Base-by-base conservation (phyloP, 768 basidiomycete species). In the Lentinula aciculospora region DNA sequence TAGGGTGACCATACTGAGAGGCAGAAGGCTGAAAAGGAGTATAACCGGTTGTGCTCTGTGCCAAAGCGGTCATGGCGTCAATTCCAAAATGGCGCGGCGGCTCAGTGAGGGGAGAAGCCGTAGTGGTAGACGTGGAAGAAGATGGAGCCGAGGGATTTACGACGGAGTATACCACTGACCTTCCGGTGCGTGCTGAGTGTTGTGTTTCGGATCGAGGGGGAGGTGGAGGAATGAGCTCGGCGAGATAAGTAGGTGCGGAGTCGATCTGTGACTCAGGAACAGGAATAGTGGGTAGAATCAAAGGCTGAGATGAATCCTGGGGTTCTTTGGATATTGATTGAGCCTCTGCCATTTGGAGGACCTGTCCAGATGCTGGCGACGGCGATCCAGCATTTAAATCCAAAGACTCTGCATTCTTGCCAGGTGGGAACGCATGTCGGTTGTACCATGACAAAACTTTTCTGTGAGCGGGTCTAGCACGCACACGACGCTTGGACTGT, bases 401-500 rank as follows among this genome's bases (percentile, higher is more conserved):
- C 44, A 56, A 56, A 19, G 37, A 5, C 3, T 13, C 54, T 28
- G 40, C 28, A 19, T 46, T 56, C n/a, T 46, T 28, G 3, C 40
- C 42, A 29, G 54, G 44, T 28, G 25, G 54, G 15, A 56, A 56
- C 15, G 23, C 44, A 56, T 44, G 54, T 28, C 54, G 54, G 23
- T 59, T 55, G 32, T 59, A 59, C 58, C 58, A 59, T 15, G 58
- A 59, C 6, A 55, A 10, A 29, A 47, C 42, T 34, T 40, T 39
- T 27, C 53, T 53, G 27, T 58, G 47, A 32, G 50, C 25, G 8
- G 47, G 39, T 55, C 58, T 53, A 56, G 58, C 32, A 7, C 53
- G 48, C 5, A 59, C 60, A 17, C 64, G 58, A 21, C 54, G 54
- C n/a, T 45, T 57, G 13, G 64, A 56, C 28, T 62, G 59, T 7